Percentiles rank a stretch among this genome's conserved stretches.
These are phyloP conservation scores for Baeospora myosura DNA, from an alignment of 1,284 basidiomycete species.

Conservation along the genomic window DNA sequence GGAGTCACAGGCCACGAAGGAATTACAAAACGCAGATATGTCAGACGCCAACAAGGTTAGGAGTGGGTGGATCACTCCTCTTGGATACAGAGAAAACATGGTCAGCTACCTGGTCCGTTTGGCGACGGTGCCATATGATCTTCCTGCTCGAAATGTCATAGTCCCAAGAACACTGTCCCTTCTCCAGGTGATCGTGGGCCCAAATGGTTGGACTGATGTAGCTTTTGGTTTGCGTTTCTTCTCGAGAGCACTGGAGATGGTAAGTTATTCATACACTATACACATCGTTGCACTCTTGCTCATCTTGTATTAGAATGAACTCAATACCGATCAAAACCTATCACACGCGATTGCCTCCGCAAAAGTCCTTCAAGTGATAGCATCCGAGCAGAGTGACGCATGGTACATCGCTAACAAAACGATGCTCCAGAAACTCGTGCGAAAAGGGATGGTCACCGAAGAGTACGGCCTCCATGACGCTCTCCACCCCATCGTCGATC, in stretches of 20 bases:
- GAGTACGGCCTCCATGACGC: conserved; percentile 74
- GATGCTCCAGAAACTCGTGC: conserved; percentile 84
- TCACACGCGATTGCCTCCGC: conserved; percentile 77
- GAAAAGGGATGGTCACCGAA: conserved; percentile 80
- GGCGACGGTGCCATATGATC: conserved; percentile 70
- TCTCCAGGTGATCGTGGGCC: conserved; percentile 77
- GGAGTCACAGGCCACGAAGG: conserved; percentile 62
- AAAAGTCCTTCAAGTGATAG: conserved; percentile 85
- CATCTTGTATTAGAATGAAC: conserved; percentile 52
- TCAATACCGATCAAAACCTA: conserved; percentile 60
- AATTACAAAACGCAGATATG: conserved; percentile 13
- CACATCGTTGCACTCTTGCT: conserved; percentile 1
- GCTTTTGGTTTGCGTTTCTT: conserved; percentile 90
- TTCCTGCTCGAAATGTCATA: conserved; percentile 53
- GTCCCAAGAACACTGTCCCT: conserved; percentile 74
- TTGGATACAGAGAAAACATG: conserved; percentile 80
- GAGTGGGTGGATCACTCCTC: conserved; percentile 64
- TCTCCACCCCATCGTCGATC: conserved; percentile 80
- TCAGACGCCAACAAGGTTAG: conserved; percentile 18
- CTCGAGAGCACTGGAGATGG: conserved; percentile 75
- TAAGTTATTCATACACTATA: conserved; percentile 27
- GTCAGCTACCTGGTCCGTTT: conserved; percentile 92
- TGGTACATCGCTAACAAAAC: conserved; percentile 79
- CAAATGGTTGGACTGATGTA: conserved; percentile 88
- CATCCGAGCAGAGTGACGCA: conserved; percentile 74